These are phyloP conservation scores for Alternaria arborescens DNA, from an alignment of 2,329 filamentous ascomycete genomes.

Conservation along the genomic window DNA sequence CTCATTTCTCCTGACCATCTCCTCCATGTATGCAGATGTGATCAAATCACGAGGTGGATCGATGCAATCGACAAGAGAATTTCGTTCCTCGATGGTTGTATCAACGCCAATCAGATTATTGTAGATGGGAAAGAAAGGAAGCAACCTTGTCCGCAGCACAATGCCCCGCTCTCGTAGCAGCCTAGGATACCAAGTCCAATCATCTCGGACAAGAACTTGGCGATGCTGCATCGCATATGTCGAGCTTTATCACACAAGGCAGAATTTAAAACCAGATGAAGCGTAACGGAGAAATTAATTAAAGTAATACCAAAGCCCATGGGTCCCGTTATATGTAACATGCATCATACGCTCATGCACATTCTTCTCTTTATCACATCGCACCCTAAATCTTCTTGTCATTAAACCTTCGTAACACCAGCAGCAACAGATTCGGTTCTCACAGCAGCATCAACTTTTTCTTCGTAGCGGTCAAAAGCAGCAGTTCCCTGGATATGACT, in stretches of 20 bases:
- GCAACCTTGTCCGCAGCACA: not conserved
- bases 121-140: not conserved
- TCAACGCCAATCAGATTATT: not conserved
- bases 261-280: not conserved
- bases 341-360: not conserved
- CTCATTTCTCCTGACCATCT: not conserved
- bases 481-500: conserved; percentile 36
- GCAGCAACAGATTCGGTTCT: conserved; percentile 31
- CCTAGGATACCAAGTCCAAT: not conserved
- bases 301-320: not conserved
- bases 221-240: not conserved
- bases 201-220: conserved; percentile 45
- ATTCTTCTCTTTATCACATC: not conserved
- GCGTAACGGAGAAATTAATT: not conserved
- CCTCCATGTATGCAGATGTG: not conserved
- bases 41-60: not conserved
- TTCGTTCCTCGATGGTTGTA: not conserved
- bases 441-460: conserved; percentile 40
- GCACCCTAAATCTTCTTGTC: conserved; percentile 12
- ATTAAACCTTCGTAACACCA: conserved; percentile 16
- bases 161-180: not conserved
- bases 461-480: conserved; percentile 47
- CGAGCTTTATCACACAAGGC: not conserved
- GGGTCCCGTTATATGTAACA: not conserved
- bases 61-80: not conserved